Evolutionary conservation across 202 grass and related monocot genomes (phyloP), one percentile per base, ranked within the genome.

Genomic region (Panicum hallii): DNA sequence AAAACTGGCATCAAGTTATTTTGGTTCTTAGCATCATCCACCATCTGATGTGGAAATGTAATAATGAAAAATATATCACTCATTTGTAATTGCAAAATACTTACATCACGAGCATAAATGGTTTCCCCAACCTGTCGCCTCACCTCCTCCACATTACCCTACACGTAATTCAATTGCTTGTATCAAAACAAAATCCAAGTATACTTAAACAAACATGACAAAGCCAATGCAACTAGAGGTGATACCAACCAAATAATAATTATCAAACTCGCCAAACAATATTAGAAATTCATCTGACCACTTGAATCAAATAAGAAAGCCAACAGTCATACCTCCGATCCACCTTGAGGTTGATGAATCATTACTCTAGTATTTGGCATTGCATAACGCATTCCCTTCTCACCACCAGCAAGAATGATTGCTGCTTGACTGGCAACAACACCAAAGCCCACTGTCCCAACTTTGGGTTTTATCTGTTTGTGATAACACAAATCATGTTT

Each of bases 361-460:
- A 99, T 94, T 77, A 99, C 87, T 90, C 97, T 89, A 44, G 93
- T 62, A 91, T 99, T 99, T 81, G 97, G 97, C 97, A 99, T 99
- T 14, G 91, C 86, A 87, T 99, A 99, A 23, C 93, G 90, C 93
- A 99, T 96, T 55, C 97, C 97, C 82, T 94, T 99, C 85, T 99
- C 97, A 79, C 97, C 97, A 22, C 93, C 97, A 48, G 97, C 93
- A 79, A 96, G 90, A 86, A 99, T 75, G 63, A 99, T 85, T 64
- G 97, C 91, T 61, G 86, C 93, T 87, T 95, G 93, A 85, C 97
- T 96, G 69, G 93, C 97, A 79, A 94, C 93, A 84, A 95, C 88
- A 84, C 96, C 97, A 70, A 99, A 99, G 76, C 90, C 82, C 52
- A 99, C 91, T 32, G 93, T 99, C 72, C 93, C 91, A 57, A 99